Evolutionary conservation across 306 rosid species (phyloP).

Genomic region (Pachyrhizus erosus): DNA sequence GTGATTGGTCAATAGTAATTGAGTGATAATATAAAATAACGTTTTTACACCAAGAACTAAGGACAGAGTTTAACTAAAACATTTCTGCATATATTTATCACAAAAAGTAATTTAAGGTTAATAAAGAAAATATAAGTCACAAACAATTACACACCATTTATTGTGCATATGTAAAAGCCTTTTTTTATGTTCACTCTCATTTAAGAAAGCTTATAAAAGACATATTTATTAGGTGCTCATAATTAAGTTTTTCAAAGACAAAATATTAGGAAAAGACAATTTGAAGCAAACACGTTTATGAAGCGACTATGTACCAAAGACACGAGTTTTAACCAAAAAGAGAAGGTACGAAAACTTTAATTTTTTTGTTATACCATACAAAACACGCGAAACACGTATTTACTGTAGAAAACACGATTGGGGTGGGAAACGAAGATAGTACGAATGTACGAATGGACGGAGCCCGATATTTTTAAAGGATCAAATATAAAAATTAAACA

Average conservation of each 20-base stretch:
- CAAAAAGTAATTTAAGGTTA: too few species aligned
- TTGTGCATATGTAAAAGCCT: not conserved
- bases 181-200: not conserved
- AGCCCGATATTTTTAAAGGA: not conserved
- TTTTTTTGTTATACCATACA: not conserved
- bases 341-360: not conserved
- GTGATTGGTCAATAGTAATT: not conserved
- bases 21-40: not conserved
- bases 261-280: not conserved
- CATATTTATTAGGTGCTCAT: not conserved
- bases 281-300: not conserved
- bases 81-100: too few species aligned
- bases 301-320: too few species aligned
- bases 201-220: not conserved
- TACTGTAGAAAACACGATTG: not conserved
- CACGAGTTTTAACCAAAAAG: not conserved
- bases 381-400: constrained; percentile 11
- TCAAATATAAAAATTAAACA: too few species aligned
- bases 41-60: too few species aligned
- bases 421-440: not conserved
- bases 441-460: not conserved
- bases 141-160: not conserved
- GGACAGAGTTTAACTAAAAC: too few species aligned
- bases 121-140: not conserved
- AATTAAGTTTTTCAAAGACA: not conserved